Evolutionary conservation across 2,329 filamentous ascomycete species (phyloP).

Genomic region (Ceratocystis destructans): DNA sequence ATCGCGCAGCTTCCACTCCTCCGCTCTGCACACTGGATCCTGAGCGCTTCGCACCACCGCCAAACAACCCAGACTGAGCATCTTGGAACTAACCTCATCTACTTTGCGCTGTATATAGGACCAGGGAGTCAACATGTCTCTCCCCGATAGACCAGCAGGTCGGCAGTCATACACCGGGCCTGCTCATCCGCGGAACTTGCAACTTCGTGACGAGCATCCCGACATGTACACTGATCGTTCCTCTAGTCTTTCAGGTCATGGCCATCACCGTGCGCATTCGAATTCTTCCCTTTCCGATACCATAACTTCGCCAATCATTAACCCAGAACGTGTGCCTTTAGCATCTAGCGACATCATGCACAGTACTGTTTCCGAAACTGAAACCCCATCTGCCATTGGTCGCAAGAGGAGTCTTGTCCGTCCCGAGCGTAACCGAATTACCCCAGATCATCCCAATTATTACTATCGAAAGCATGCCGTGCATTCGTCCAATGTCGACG

Average conservation of each 20-base stretch:
- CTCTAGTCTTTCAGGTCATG: conserved; percentile 30
- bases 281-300: conserved; percentile 46
- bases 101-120: conserved; percentile 7
- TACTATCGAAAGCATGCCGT: conserved; percentile 90
- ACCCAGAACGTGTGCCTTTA: conserved; percentile 45
- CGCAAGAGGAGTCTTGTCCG: conserved; percentile 81
- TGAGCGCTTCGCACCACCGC: not conserved
- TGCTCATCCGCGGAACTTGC: conserved; percentile 54
- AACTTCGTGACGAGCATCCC: conserved; percentile 48
- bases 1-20: not conserved
- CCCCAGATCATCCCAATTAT: conserved; percentile 83
- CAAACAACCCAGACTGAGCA: not conserved
- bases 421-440: conserved; percentile 75
- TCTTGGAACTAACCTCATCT: not conserved
- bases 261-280: conserved; percentile 44
- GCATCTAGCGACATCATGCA: conserved; percentile 30
- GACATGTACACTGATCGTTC: conserved; percentile 57
- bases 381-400: conserved; percentile 29
- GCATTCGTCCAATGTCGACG: conserved; percentile 82
- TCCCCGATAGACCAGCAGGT: conserved; percentile 50
- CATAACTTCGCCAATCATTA: conserved; percentile 39
- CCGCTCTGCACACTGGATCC: not conserved
- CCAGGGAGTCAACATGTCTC: conserved; percentile 37
- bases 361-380: conserved; percentile 19
- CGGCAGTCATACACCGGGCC: conserved; percentile 47